These are phyloP conservation scores for Claviceps capensis DNA, from an alignment of 2,329 filamentous ascomycete species.

Conservation along the genomic window DNA sequence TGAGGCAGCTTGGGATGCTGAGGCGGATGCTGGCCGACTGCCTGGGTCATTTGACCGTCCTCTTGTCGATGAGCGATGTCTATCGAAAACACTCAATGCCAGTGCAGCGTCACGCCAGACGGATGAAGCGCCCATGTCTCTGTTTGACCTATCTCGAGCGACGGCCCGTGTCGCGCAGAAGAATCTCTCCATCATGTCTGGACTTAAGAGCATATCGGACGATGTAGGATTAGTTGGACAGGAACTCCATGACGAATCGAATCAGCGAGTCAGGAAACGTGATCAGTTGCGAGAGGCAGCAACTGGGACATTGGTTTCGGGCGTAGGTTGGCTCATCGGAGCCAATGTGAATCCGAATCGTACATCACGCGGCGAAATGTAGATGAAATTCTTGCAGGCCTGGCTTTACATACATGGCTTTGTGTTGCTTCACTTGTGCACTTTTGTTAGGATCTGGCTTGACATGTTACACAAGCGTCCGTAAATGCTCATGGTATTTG, in stretches of 20 bases:
- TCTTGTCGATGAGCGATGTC: conserved; percentile 11
- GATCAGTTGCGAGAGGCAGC: conserved; percentile 57
- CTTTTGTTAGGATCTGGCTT: background rate
- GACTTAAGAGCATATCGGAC: conserved; percentile 25
- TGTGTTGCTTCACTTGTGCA: background rate
- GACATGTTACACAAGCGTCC: background rate
- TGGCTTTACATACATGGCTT: background rate
- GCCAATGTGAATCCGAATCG: conserved; percentile 25
- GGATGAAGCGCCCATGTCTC: conserved; percentile 48
- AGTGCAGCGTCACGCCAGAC: conserved; percentile 21
- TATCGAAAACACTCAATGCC: conserved; percentile 20
- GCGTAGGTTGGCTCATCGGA: conserved; percentile 54
- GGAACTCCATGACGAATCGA: conserved; percentile 15
- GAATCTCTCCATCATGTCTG: conserved; percentile 43
- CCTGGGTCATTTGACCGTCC: conserved; percentile 38
- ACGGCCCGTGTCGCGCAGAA: conserved; percentile 44
- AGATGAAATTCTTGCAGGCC: background rate
- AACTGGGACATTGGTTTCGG: conserved; percentile 51
- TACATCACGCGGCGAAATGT: background rate
- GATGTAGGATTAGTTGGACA: conserved; percentile 2
- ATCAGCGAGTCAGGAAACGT: conserved; percentile 47
- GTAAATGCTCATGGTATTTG: background rate
- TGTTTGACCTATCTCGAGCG: conserved; percentile 50
- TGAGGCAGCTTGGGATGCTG: conserved; percentile 58
- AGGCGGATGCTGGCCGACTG: conserved; percentile 43